Conservation (phyloP, 805 yeast genomes). For the Kodamaea fukazawae region DNA sequence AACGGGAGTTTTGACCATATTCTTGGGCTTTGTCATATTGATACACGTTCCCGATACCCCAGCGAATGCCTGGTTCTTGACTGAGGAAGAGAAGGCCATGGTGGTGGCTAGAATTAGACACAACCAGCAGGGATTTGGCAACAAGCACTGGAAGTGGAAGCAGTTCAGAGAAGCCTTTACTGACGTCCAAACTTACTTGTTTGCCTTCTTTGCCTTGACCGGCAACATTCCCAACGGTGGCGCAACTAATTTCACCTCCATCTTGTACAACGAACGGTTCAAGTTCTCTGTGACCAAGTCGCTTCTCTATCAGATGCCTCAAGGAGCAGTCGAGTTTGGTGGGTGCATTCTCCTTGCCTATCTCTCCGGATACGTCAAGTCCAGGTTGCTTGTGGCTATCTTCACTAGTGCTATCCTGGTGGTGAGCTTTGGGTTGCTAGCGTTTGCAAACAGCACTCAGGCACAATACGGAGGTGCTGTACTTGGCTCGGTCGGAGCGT, state of each 20-base stretch:
- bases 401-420: conserved; percentile 22
- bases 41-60: conserved; percentile 60
- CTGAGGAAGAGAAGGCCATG: conserved; percentile 28
- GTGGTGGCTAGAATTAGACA: conserved; percentile 51
- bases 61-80: conserved; percentile 23
- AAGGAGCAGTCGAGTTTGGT: conserved; percentile 46
- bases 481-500: conserved; percentile 30
- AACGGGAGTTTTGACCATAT: conserved; percentile 57
- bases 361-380: conserved; percentile 22
- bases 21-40: conserved; percentile 46
- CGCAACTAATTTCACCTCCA: conserved; percentile 34
- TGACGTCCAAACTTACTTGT: conserved; percentile 36
- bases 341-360: conserved; percentile 33
- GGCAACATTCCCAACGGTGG: conserved; percentile 39
- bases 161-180: conserved; percentile 37
- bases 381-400: conserved; percentile 27
- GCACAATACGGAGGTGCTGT: conserved; percentile 27
- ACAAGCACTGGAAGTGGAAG: conserved; percentile 32
- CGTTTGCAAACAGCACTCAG: conserved; percentile 33
- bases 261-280: conserved; percentile 26
- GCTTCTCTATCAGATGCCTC: conserved; percentile 45
- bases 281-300: conserved; percentile 30
- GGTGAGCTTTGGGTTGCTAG: conserved; percentile 37
- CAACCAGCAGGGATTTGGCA: conserved; percentile 45
- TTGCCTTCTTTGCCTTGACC: conserved; percentile 25